Evolutionary conservation across 331 rosid species (phyloP), one percentile per base, ranked within the genome.

Genomic region (Saraca asoca): DNA sequence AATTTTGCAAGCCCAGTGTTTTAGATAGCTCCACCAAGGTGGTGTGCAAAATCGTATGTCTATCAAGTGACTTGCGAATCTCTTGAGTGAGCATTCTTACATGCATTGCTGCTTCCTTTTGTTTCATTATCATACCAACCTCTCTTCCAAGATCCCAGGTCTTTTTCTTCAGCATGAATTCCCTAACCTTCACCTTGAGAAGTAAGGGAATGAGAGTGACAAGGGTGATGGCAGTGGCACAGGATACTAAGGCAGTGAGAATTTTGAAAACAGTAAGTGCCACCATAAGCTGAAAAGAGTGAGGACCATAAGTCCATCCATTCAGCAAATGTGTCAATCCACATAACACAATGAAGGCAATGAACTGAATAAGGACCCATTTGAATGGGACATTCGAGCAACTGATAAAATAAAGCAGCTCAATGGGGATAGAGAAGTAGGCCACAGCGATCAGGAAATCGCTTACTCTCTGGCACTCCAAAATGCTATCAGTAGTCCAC

Each of bases 271-370:
- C 83, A 0, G 99, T 90, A 52, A 94, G 95, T 38, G 99, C 89
- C 69, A 94, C 87, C 99, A 94, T 90, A 48, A 94, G 88, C 72
- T 94, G 99, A 77, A 94, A 94, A 6, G 99, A 88, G 80, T 94
- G 99, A 62, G 90, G 97, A 58, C 95, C 89, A 75, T 94, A 94
- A 69, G 99, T 94, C 99, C 99, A 94, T 39, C 99, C 99, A 69
- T 90, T 94, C 68, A 94, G 83, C 77, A 94, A 77, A 78, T 94
- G 99, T n/a, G 99, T 90, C 88, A 94, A 58, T 5, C 99, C 99
- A 73, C 99, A 94, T 5, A 94, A 79, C 9, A 94, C 99, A 64
- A 94, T 94, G 83, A 94, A 94, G 64, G 97, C 87, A 68, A 94
- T 90, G 82, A 94, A 94, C 85, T 94, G 24, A 66, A 88, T 74